A percentile compares a stretch with the other conserved stretches of the same genome.
These are phyloP conservation scores for Volutella citrinella DNA, from an alignment of 2,329 filamentous ascomycete species.

Conservation along the genomic window DNA sequence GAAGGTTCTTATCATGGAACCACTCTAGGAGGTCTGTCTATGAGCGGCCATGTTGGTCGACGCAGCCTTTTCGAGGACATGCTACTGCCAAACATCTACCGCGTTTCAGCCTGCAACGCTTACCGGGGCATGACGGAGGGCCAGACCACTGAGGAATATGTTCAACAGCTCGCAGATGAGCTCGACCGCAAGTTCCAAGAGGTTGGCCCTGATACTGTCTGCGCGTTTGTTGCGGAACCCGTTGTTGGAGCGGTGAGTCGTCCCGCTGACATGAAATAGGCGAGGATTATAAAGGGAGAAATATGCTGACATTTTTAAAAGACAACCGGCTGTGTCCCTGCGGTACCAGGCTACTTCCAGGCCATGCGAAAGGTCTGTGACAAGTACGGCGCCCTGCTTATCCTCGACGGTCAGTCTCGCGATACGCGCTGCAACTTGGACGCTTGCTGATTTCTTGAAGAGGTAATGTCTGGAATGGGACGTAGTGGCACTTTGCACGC, in stretches of 20 bases:
- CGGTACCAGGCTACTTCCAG: conserved; percentile 15
- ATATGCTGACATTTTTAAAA: too few relatives aligned
- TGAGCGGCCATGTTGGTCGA: conserved; percentile 37
- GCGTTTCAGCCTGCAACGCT: conserved; percentile 18
- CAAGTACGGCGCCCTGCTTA: conserved; percentile 51
- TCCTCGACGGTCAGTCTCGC: too few relatives aligned
- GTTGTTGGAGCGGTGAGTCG: conserved; percentile 70
- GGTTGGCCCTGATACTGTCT: conserved; percentile 62
- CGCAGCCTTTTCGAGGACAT: conserved; percentile 21
- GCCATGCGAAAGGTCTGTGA: conserved; percentile 52
- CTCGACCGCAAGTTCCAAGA: conserved; percentile 64
- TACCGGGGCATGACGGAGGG: conserved; percentile 12
- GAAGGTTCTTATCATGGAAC: conserved; percentile 69
- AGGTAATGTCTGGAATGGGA: too few relatives aligned
- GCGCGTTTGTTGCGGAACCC: conserved; percentile 69
- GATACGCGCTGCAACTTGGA: too few relatives aligned
- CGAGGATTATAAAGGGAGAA: too few relatives aligned
- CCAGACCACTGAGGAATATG: conserved; percentile 31
- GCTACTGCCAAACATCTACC: conserved; percentile 17
- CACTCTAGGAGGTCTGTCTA: conserved; percentile 63
- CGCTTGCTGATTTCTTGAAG: too few relatives aligned
- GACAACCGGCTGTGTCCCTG: conserved; percentile 1
- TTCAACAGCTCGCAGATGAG: too few relatives aligned
- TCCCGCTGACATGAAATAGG: too few relatives aligned
- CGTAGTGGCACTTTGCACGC: too few relatives aligned